These are phyloP conservation scores for Diaporthe sp. DNA, from an alignment of 2,329 filamentous ascomycete genomes.

Conservation along the genomic window DNA sequence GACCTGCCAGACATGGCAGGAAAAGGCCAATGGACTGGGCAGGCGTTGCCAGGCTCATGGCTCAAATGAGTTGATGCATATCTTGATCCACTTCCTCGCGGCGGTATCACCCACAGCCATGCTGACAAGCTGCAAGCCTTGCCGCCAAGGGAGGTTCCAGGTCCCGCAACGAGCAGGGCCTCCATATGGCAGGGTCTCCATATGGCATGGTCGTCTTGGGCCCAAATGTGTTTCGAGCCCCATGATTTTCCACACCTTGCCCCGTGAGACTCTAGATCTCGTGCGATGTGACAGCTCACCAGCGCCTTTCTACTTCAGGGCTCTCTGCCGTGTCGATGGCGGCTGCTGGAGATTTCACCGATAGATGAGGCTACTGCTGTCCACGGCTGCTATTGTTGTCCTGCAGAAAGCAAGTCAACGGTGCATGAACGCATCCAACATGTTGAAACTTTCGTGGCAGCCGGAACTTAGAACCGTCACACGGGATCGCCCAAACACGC, in stretches of 20 bases:
- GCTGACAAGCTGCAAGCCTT: conserved; percentile 47
- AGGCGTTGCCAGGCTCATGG: conserved; percentile 17
- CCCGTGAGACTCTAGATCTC: conserved; percentile 61
- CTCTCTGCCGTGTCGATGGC: conserved; percentile 36
- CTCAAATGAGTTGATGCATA: conserved; percentile 44
- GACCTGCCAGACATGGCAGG: neutral
- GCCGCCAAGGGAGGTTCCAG: conserved; percentile 45
- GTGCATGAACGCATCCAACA: conserved; percentile 43
- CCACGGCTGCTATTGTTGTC: conserved; percentile 39
- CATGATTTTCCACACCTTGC: conserved; percentile 50
- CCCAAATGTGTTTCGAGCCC: conserved; percentile 47
- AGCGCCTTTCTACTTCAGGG: conserved; percentile 45
- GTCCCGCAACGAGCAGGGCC: conserved; percentile 27
- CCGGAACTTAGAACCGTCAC: conserved; percentile 31
- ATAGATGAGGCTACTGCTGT: conserved; percentile 40
- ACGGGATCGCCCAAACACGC: conserved; percentile 25
- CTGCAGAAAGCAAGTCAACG: conserved; percentile 43
- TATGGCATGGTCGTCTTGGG: conserved; percentile 45
- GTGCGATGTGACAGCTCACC: conserved; percentile 65
- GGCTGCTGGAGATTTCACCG: conserved; percentile 34
- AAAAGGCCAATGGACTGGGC: conserved; percentile 9
- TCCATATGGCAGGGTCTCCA: conserved; percentile 36
- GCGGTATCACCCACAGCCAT: conserved; percentile 48
- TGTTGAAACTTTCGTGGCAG: conserved; percentile 33
- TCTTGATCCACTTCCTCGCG: conserved; percentile 47